Conservation (phyloP, 1,139 yeast genomes). For the Diutina pseudorugosa region DNA sequence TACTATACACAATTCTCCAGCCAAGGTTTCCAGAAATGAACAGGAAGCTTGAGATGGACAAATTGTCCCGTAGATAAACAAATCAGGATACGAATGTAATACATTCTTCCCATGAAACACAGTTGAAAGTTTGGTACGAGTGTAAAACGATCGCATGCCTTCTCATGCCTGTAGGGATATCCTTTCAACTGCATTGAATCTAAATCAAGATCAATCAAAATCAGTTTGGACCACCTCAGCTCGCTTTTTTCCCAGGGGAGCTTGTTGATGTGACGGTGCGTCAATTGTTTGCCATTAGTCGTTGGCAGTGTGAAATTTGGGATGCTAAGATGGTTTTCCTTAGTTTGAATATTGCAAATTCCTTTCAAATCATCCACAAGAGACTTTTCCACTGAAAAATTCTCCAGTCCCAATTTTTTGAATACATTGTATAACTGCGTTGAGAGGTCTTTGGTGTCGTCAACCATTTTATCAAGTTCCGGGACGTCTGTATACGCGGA, state of each 20-base stretch:
- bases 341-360: background rate
- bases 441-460: conserved; percentile 12
- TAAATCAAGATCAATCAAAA: background rate
- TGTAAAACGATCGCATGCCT: background rate
- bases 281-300: background rate
- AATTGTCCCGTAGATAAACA: background rate
- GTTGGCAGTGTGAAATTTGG: background rate
- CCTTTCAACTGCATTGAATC: conserved; percentile 2
- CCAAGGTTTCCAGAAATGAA: background rate
- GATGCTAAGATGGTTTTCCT: background rate
- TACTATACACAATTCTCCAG: background rate
- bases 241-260: background rate
- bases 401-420: conserved; percentile 14
- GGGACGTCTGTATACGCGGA: conserved; percentile 4
- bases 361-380: conserved; percentile 18
- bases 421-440: conserved; percentile 13
- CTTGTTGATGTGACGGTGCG: background rate
- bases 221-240: background rate
- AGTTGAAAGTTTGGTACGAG: background rate
- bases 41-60: background rate
- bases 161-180: background rate
- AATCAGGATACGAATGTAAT: background rate
- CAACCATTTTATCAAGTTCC: conserved; percentile 12
- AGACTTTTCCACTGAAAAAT: conserved; percentile 18
- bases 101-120: conserved; percentile 3